These are phyloP conservation scores for Picochlorum sp. DNA, from an alignment of 139 green algal genomes.

Conservation along the genomic window DNA sequence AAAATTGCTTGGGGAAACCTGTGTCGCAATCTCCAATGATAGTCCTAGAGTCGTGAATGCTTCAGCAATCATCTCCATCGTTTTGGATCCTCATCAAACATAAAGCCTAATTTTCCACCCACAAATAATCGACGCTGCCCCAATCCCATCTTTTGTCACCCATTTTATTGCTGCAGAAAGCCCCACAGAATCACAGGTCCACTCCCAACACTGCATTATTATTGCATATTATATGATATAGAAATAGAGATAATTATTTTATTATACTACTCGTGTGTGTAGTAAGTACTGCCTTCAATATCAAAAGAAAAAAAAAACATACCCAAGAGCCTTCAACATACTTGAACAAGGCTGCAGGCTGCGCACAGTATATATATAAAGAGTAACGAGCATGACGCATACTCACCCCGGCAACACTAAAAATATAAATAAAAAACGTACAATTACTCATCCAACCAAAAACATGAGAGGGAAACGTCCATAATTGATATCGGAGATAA, in stretches of 20 bases:
- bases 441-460: slow-evolving; percentile 18
- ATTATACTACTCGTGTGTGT: too few species aligned
- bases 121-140: slow-evolving; percentile 58
- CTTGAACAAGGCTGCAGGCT: too few species aligned
- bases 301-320: too few species aligned
- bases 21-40: slow-evolving; percentile 70
- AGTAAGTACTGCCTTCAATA: too few species aligned
- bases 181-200: slow-evolving; percentile 29
- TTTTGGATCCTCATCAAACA: slow-evolving; percentile 65
- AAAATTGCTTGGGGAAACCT: slow-evolving; percentile 57
- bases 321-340: slow-evolving; percentile 64
- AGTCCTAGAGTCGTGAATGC: slow-evolving; percentile 42
- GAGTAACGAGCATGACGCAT: too few species aligned
- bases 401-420: too few species aligned
- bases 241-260: too few species aligned
- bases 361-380: neutral
- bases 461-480: slow-evolving; percentile 59
- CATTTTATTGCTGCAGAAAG: slow-evolving; percentile 64
- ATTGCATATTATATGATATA: too few species aligned
- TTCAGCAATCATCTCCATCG: slow-evolving; percentile 71
- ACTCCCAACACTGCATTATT: slow-evolving; percentile 20
- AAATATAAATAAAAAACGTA: neutral
- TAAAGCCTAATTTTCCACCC: slow-evolving; percentile 34
- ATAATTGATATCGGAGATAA: slow-evolving; percentile 76
- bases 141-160: slow-evolving; percentile 71